These are phyloP conservation scores for Ophiostoma australiae DNA, from an alignment of 2,329 filamentous ascomycete genomes.

Conservation along the genomic window DNA sequence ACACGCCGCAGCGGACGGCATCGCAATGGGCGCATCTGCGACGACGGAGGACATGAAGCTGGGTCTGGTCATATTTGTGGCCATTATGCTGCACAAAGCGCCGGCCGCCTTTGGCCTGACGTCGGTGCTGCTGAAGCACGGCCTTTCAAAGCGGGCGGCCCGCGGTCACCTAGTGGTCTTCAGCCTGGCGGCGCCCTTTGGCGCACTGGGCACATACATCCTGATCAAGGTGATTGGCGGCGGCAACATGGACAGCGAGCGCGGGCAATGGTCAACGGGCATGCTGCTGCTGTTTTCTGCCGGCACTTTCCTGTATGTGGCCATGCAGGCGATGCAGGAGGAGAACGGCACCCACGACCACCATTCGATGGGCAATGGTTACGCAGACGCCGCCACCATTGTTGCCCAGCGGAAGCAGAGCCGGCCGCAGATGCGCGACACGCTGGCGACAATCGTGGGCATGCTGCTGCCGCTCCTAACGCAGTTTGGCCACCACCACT, in stretches of 20 bases:
- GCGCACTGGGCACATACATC: conserved; percentile 77
- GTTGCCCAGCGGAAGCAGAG: conserved; percentile 47
- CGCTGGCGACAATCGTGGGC: conserved; percentile 64
- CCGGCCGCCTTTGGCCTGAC: conserved; percentile 93
- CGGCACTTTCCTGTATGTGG: conserved; percentile 95
- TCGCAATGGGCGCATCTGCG: conserved; percentile 88
- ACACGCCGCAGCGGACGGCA: conserved; percentile 89
- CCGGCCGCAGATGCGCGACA: conserved; percentile 62
- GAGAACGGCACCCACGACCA: conserved; percentile 52
- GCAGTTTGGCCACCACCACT: conserved; percentile 72
- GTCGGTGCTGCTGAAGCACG: conserved; percentile 83
- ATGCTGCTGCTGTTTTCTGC: conserved; percentile 92
- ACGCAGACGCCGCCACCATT: conserved; percentile 43
- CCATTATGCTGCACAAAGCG: conserved; percentile 96
- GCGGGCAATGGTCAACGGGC: conserved; percentile 81
- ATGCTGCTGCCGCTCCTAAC: conserved; percentile 75
- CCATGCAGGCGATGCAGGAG: conserved; percentile 98
- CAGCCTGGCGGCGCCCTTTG: conserved; percentile 81
- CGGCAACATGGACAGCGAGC: conserved; percentile 50
- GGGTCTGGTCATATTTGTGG: conserved; percentile 87
- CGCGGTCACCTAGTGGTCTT: conserved; percentile 84
- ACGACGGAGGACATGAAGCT: conserved; percentile 68
- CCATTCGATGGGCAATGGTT: conserved; percentile 47
- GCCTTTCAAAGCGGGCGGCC: conserved; percentile 78
- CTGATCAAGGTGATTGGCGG: conserved; percentile 68